Percentiles rank a stretch among this genome's conserved stretches.
These are phyloP conservation scores for Vitis cinerea DNA, from an alignment of 164 flowering plant species.

Conservation along the genomic window DNA sequence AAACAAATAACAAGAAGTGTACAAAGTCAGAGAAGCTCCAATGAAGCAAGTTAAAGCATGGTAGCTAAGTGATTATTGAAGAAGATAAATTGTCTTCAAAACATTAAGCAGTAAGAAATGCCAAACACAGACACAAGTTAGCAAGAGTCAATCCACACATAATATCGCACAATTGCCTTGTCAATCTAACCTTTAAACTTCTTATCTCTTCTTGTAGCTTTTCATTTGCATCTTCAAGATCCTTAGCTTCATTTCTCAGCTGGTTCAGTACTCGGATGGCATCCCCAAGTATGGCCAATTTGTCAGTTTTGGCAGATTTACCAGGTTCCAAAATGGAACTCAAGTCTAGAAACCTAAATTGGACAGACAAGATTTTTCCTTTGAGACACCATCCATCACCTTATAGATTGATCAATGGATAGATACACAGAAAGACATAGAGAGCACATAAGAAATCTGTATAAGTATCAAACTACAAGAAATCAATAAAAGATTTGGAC, in stretches of 20 bases:
- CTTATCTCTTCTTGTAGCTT: slow-evolving; percentile 48
- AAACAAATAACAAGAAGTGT: too few species aligned
- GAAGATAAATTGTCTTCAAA: too few species aligned
- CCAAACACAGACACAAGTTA: background rate
- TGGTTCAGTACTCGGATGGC: slow-evolving; percentile 50
- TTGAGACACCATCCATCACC: background rate
- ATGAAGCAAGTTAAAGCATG: too few species aligned
- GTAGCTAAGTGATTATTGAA: too few species aligned
- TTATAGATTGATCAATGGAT: background rate
- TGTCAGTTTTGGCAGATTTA: slow-evolving; percentile 48
- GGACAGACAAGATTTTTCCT: slow-evolving; percentile 1
- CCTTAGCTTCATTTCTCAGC: slow-evolving; percentile 45
- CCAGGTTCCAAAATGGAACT: slow-evolving; percentile 55
- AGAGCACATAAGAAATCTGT: background rate
- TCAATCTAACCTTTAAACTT: slow-evolving; percentile 45
- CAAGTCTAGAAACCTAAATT: slow-evolving; percentile 50
- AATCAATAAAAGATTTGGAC: background rate
- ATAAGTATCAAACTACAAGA: background rate
- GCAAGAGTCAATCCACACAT: too few species aligned
- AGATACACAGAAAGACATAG: background rate
- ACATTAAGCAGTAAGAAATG: too few species aligned
- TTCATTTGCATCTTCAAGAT: slow-evolving; percentile 53
- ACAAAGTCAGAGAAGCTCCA: too few species aligned
- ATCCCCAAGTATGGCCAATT: slow-evolving; percentile 47
- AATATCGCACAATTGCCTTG: too few species aligned